Conservation (phyloP, 352 stramenopile species). For the Globisporangium camurandrum region DNA sequence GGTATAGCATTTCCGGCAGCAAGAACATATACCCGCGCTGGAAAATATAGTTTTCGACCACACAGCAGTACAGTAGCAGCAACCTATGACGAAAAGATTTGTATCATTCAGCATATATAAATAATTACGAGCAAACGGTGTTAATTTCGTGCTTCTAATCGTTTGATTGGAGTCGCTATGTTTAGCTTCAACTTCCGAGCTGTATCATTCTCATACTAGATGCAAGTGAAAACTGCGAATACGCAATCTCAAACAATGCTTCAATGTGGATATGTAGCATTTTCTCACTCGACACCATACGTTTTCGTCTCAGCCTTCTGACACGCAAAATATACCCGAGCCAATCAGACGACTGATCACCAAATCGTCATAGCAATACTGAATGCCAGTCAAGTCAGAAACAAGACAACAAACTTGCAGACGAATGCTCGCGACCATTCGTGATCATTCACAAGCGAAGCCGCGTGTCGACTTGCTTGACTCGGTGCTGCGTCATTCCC, state of each 20-base stretch:
- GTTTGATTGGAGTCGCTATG: slow-evolving; percentile 1
- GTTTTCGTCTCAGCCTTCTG: no score
- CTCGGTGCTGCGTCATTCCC: slow-evolving; percentile 4
- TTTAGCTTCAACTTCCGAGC: slow-evolving; percentile 1
- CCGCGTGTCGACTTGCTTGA: background rate
- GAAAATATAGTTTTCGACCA: no score
- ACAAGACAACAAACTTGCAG: background rate
- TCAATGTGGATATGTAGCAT: no score
- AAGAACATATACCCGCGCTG: no score
- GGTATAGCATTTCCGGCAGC: no score
- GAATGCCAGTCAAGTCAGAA: background rate
- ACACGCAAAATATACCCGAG: no score
- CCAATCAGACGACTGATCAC: background rate
- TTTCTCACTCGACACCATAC: no score
- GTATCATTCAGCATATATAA: no score
- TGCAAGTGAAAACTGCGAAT: background rate
- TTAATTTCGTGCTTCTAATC: background rate
- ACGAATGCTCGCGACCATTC: background rate
- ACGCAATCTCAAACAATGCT: background rate
- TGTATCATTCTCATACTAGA: background rate
- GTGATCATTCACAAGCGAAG: background rate
- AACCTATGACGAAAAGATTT: no score
- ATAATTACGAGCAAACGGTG: no score
- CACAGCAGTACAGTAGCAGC: no score
- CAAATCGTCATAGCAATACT: background rate